A percentile compares a stretch with the other conserved stretches of the same genome.
Conservation (phyloP, 768 basidiomycete species). For the Panellus pusillus region DNA sequence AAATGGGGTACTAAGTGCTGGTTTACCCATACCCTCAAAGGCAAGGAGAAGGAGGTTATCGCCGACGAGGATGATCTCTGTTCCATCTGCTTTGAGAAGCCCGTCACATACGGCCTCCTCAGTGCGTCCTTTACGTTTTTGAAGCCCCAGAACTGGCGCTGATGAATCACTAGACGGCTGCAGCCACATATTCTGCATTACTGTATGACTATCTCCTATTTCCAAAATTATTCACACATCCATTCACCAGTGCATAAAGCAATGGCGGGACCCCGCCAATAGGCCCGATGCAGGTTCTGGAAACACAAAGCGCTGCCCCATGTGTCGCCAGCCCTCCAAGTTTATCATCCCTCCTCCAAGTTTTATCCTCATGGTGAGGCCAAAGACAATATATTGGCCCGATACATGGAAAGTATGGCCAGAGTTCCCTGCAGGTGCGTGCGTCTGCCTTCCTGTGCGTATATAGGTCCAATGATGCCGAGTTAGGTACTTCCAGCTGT, state of each 20-base stretch:
- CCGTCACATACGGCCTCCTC: constrained; percentile 66
- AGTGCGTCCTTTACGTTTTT: constrained; percentile 37
- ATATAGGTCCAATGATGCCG: not conserved
- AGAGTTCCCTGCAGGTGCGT: constrained; percentile 67
- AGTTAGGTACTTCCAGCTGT: constrained; percentile 61
- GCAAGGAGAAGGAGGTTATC: constrained; percentile 20
- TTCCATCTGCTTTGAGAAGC: constrained; percentile 75
- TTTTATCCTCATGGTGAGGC: constrained; percentile 57
- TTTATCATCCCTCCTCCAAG: constrained; percentile 71
- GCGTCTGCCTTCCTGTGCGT: not conserved
- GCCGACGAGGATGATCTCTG: constrained; percentile 55
- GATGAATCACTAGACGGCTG: constrained; percentile 54
- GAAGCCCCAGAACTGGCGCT: not conserved
- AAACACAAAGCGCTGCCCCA: constrained; percentile 75
- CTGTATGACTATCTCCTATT: constrained; percentile 39
- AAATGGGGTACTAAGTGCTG: constrained; percentile 69
- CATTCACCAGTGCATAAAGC: constrained; percentile 63
- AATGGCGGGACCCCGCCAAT: constrained; percentile 67
- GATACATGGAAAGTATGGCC: constrained; percentile 75
- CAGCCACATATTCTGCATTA: constrained; percentile 75
- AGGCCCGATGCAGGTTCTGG: constrained; percentile 59
- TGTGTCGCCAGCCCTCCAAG: constrained; percentile 65
- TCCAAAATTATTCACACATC: constrained; percentile 4
- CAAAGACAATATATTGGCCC: constrained; percentile 50
- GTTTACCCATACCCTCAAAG: constrained; percentile 58